A percentile compares a stretch with the other conserved stretches of the same genome.
Evolutionary conservation across 805 yeast species (phyloP).

Genomic region (Teunomyces funiuensis): DNA sequence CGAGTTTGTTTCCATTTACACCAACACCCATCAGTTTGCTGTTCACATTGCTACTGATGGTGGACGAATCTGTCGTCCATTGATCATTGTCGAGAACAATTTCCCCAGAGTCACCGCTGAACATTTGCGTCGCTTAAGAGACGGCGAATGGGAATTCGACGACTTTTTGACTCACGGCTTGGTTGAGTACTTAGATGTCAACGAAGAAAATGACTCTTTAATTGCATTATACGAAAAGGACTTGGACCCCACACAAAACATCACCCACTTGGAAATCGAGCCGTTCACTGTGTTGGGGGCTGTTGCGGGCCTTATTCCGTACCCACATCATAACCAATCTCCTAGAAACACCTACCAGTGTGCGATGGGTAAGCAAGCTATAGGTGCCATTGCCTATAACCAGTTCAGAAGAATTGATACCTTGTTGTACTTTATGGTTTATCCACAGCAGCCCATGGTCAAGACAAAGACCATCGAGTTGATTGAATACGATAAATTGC

Average conservation of each 20-base stretch:
- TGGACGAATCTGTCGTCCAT: slow-evolving; percentile 96
- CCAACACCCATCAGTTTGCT: slow-evolving; percentile 85
- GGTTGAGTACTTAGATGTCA: slow-evolving; percentile 94
- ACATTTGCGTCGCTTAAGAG: slow-evolving; percentile 62
- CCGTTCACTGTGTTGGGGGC: slow-evolving; percentile 92
- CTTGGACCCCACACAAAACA: slow-evolving; percentile 45
- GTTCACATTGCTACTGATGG: slow-evolving; percentile 99
- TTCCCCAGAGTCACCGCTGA: slow-evolving; percentile 66
- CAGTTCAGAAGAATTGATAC: slow-evolving; percentile 96
- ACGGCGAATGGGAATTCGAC: slow-evolving; percentile 83
- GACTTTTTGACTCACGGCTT: slow-evolving; percentile 83
- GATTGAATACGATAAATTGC: slow-evolving; percentile 91
- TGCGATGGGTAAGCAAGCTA: slow-evolving; percentile 99
- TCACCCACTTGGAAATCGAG: slow-evolving; percentile 92
- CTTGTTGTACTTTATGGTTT: slow-evolving; percentile 89
- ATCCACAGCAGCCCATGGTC: slow-evolving; percentile 99
- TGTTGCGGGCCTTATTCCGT: slow-evolving; percentile 88
- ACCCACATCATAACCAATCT: slow-evolving; percentile 90
- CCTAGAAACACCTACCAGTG: slow-evolving; percentile 92
- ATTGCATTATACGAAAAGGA: slow-evolving; percentile 55
- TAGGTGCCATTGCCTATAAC: slow-evolving; percentile 97
- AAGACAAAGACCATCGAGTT: slow-evolving; percentile 95
- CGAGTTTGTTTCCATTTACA: slow-evolving; percentile 86
- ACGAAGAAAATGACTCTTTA: slow-evolving; percentile 17
- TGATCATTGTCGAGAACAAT: slow-evolving; percentile 81